phyloP scores from a whole-genome alignment of 148 eudicot species.

The Oxyria digyna region DNA sequence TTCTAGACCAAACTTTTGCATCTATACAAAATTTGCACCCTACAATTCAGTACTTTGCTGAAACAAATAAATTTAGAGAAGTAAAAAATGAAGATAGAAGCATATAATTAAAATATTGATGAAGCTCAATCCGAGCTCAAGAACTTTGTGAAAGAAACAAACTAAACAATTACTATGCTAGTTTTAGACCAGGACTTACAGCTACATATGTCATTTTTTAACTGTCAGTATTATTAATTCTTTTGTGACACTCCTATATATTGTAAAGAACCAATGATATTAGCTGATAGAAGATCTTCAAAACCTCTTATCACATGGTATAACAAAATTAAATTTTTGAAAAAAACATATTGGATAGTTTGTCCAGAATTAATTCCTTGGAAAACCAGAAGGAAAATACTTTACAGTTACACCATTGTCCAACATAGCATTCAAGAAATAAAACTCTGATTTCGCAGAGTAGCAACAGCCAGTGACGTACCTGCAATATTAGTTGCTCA shows the following conservation, averaged over 20 bases:
- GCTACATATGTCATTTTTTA: not conserved
- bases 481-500: constrained; percentile 68
- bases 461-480: constrained; percentile 11
- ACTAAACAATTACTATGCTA: not conserved
- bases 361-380: not conserved
- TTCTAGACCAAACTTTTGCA: constrained; percentile 78
- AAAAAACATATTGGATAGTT: not conserved
- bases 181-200: not conserved
- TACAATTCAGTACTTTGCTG: constrained; percentile 15
- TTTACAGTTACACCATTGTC: not conserved
- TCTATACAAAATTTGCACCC: constrained; percentile 30
- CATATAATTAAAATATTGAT: not conserved
- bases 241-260: not conserved
- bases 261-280: not conserved
- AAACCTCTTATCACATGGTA: not conserved
- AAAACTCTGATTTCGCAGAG: not conserved
- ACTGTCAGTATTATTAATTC: not conserved
- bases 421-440: not conserved
- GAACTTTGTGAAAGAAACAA: not conserved
- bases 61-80: constrained; percentile 3
- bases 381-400: not conserved
- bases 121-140: constrained; percentile 3
- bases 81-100: not conserved
- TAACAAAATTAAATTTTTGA: not conserved
- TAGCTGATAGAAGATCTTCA: not conserved